A percentile compares a stretch with the other conserved stretches of the same genome.
phyloP scores from a whole-genome alignment of 1,284 basidiomycete genomes.

The Hypsizygus ulmarius region DNA sequence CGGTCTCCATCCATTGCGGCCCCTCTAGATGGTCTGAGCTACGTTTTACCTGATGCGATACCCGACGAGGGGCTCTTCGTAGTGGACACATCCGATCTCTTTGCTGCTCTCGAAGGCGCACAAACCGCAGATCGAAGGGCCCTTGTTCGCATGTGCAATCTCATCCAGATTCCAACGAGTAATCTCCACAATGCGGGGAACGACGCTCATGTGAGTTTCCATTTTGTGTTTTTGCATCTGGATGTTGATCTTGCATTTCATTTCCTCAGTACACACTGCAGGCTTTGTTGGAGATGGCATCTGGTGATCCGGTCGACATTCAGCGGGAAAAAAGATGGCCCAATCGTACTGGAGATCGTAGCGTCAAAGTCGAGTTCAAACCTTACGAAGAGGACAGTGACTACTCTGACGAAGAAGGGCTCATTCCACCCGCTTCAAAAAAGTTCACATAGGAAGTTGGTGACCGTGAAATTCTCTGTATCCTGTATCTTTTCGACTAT shows the following conservation, averaged over 20 bases:
- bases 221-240: neutral
- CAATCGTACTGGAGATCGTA: slow-evolving; percentile 41
- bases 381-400: slow-evolving; percentile 62
- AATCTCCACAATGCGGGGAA: slow-evolving; percentile 83
- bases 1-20: slow-evolving; percentile 48
- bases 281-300: slow-evolving; percentile 64
- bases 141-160: slow-evolving; percentile 58
- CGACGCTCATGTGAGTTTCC: slow-evolving; percentile 66
- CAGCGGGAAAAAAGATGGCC: slow-evolving; percentile 79
- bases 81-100: slow-evolving; percentile 72
- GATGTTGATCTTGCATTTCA: neutral
- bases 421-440: slow-evolving; percentile 29
- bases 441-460: neutral
- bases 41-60: slow-evolving; percentile 52
- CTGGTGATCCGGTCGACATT: slow-evolving; percentile 63
- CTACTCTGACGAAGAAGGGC: slow-evolving; percentile 53
- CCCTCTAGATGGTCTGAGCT: slow-evolving; percentile 49
- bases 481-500: neutral
- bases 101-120: slow-evolving; percentile 66
- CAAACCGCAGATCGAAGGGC: slow-evolving; percentile 46
- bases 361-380: slow-evolving; percentile 57
- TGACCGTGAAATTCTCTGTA: neutral
- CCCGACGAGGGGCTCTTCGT: slow-evolving; percentile 57
- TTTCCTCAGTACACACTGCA: slow-evolving; percentile 60
- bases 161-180: slow-evolving; percentile 54